A percentile compares a stretch with the other conserved stretches of the same genome.
Evolutionary conservation across 2,329 filamentous ascomycete species (phyloP).

Genomic region (Fusarium mexicanum): DNA sequence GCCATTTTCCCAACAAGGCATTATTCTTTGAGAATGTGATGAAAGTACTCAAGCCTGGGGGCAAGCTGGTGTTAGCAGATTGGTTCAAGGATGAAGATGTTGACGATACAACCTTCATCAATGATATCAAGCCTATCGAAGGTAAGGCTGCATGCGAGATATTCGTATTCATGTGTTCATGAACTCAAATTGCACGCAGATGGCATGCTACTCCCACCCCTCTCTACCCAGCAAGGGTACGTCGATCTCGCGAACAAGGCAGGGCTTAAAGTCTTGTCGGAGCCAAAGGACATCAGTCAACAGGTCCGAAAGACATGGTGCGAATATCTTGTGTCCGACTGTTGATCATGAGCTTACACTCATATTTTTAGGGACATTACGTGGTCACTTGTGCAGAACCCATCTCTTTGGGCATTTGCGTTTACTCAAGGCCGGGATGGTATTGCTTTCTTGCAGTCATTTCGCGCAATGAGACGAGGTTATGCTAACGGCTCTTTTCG

Average conservation of each 20-base stretch:
- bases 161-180: background rate
- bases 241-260: conserved; percentile 59
- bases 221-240: conserved; percentile 64
- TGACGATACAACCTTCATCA: conserved; percentile 54
- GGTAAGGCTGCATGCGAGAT: conserved; percentile 45
- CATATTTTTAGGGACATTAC: conserved; percentile 64
- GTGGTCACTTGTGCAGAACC: conserved; percentile 67
- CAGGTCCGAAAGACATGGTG: conserved; percentile 70
- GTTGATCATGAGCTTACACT: background rate
- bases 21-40: conserved; percentile 66
- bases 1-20: conserved; percentile 67
- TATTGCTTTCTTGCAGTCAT: conserved; percentile 68
- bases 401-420: conserved; percentile 69
- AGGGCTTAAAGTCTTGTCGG: conserved; percentile 56
- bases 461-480: conserved; percentile 68
- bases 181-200: conserved; percentile 48
- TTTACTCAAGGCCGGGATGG: conserved; percentile 68
- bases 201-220: conserved; percentile 68
- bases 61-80: conserved; percentile 66
- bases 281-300: conserved; percentile 65
- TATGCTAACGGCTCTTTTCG: conserved; percentile 67
- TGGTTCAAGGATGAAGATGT: conserved; percentile 67
- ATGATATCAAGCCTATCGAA: conserved; percentile 68
- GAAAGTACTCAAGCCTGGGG: conserved; percentile 58
- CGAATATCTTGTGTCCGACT: conserved; percentile 29